Conservation (phyloP, 352 stramenopile species). For the Pythium dissimile region DNA sequence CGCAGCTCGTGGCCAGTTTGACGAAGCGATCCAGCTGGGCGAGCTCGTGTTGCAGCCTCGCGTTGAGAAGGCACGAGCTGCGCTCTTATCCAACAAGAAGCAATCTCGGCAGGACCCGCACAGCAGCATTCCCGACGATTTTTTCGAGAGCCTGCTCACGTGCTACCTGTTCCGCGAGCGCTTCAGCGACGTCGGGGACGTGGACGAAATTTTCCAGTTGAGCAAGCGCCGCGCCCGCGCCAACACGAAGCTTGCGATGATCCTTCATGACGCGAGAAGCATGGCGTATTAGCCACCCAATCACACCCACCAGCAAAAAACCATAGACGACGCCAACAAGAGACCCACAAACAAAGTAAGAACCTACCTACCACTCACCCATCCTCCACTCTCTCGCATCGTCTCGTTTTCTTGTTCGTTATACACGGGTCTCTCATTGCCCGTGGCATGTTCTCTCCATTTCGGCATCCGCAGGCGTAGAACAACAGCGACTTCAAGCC, state of each 20-base stretch:
- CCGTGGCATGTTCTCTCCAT: too few relatives aligned
- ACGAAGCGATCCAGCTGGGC: slow-evolving; percentile 4
- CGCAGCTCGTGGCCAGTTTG: slow-evolving; percentile 1
- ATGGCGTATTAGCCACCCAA: neutral
- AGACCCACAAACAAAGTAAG: too few relatives aligned
- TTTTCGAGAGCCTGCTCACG: slow-evolving; percentile 13
- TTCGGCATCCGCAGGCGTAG: too few relatives aligned
- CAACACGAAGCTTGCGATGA: neutral
- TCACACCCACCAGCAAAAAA: too few relatives aligned
- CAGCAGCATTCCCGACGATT: slow-evolving; percentile 1
- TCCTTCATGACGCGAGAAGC: slow-evolving; percentile 1
- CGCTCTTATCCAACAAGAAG: neutral
- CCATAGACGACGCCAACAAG: too few relatives aligned
- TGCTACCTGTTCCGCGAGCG: slow-evolving; percentile 10
- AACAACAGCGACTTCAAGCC: too few relatives aligned
- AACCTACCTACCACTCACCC: too few relatives aligned
- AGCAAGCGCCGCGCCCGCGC: neutral
- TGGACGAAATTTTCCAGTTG: slow-evolving; percentile 5
- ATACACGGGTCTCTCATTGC: too few relatives aligned
- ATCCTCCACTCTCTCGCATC: too few relatives aligned
- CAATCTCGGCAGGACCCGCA: neutral
- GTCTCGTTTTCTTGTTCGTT: too few relatives aligned
- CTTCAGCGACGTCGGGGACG: neutral
- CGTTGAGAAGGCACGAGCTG: neutral
- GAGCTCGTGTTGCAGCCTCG: slow-evolving; percentile 3